Base-by-base conservation (phyloP, 805 yeast species). In the Saturnispora silvae region DNA sequence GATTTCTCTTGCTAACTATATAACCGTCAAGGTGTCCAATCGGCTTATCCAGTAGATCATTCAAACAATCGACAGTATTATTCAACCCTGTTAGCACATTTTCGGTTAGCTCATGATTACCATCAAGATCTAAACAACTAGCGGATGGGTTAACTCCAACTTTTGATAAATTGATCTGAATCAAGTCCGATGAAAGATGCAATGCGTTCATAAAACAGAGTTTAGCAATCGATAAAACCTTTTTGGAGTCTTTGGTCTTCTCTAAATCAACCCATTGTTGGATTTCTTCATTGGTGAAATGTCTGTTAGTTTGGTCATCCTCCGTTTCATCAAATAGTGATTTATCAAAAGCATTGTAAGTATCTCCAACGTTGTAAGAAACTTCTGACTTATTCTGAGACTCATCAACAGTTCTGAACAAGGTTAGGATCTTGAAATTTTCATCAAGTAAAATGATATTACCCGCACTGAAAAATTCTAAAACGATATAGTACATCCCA, bases 391-490 rank as follows among this genome's bases (percentile, higher is more conserved):
- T 94, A 24, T 73, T 73, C 22, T 41, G 41, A 6, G 30, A 29
- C 17, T 33, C 24, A 16, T 44, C 46, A 8, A 85, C 96, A 17
- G 80, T 61, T 57, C 96, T 73, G 52, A 81, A 87, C 20, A 86
- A 60, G 0, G 89, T 65, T 49, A 86, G 48, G 35, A 87, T 85
- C 48, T 71, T 76, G 42, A 65, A 57, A 16, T 77, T 69, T 20
- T 73, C 68, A 55, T 89, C 94, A 43, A 89, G 64, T 16, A 89
- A 64, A 15, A 89, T 63, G 38, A 89, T 72, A 53, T 89, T 89
- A 20, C 98, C 98, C 3, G 96, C 96, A 53, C 96, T 82, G 62
- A 87, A 89, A 51, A 89, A 89, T 57, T 89, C 98, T 37, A 89
- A 58, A 0, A 84, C 95, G 45, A 89, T 61, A 48, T 81, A 79